Percentiles rank a stretch among this genome's conserved stretches.
phyloP scores from a whole-genome alignment of 2,329 filamentous ascomycete genomes.

The Hortaea werneckii region DNA sequence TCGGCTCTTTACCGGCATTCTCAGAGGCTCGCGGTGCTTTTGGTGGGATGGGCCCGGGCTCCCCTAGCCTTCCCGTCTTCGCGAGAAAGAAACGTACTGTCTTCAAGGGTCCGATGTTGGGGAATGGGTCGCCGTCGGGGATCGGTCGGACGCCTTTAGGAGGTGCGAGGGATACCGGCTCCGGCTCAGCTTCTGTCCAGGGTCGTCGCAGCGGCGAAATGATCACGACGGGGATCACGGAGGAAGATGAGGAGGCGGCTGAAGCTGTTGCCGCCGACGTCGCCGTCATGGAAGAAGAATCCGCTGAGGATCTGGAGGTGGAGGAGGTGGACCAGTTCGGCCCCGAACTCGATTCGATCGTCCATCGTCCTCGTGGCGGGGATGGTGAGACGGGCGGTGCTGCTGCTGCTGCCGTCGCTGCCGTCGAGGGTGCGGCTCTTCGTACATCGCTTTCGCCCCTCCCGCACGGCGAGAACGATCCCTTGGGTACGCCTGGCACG shows the following conservation, averaged over 20 bases:
- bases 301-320: constrained; percentile 3
- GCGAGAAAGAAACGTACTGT: constrained; percentile 71
- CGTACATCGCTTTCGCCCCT: not conserved
- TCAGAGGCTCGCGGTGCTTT: constrained; percentile 16
- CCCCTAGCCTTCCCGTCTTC: constrained; percentile 56
- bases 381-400: not conserved
- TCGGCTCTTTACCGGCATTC: constrained; percentile 21
- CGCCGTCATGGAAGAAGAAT: constrained; percentile 1
- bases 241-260: constrained; percentile 23
- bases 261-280: constrained; percentile 3
- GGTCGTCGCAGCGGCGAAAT: constrained; percentile 64
- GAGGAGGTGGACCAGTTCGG: constrained; percentile 21
- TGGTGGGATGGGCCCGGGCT: constrained; percentile 41
- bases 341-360: constrained; percentile 9
- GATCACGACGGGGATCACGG: constrained; percentile 41
- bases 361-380: not conserved
- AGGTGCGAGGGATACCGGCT: constrained; percentile 12
- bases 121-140: constrained; percentile 31
- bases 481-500: not conserved
- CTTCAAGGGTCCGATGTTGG: constrained; percentile 66
- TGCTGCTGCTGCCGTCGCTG: not conserved
- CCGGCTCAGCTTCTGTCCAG: constrained; percentile 45
- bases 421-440: not conserved
- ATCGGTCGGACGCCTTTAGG: constrained; percentile 8
- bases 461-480: not conserved